phyloP scores from a whole-genome alignment of 495 filamentous ascomycete species.

The Tuber magnatum region DNA sequence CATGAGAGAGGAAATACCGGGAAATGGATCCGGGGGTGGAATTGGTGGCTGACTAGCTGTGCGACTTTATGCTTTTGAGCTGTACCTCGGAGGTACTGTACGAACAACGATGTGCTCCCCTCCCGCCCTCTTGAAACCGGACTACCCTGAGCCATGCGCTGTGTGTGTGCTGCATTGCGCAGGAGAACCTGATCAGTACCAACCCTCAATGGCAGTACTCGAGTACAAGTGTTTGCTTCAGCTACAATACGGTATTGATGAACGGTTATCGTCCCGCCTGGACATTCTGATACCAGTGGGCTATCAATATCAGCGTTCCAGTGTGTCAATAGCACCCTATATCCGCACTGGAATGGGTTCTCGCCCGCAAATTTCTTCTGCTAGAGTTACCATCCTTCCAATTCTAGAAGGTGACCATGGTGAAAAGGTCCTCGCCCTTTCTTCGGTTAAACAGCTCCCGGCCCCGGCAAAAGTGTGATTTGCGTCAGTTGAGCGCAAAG shows the following conservation, averaged over 20 bases:
- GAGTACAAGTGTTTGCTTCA: background rate
- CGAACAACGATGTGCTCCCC: background rate
- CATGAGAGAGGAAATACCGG: background rate
- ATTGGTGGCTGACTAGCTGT: background rate
- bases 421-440: background rate
- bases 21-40: background rate
- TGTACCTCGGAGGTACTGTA: background rate
- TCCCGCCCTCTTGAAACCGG: background rate
- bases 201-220: background rate
- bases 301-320: background rate
- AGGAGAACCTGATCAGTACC: background rate
- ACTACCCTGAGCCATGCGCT: background rate
- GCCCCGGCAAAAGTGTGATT: constrained; percentile 25
- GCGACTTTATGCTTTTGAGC: background rate
- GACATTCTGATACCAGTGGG: background rate
- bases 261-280: background rate
- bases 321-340: background rate
- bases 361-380: background rate
- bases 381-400: background rate
- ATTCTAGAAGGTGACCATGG: background rate
- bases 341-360: background rate
- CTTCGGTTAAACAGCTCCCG: constrained; percentile 10
- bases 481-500: constrained; percentile 28
- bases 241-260: background rate
- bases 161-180: background rate